Percentiles rank a stretch among this genome's conserved stretches.
phyloP scores from a whole-genome alignment of 2,329 filamentous ascomycete species.

The Coleophoma crateriformis region DNA sequence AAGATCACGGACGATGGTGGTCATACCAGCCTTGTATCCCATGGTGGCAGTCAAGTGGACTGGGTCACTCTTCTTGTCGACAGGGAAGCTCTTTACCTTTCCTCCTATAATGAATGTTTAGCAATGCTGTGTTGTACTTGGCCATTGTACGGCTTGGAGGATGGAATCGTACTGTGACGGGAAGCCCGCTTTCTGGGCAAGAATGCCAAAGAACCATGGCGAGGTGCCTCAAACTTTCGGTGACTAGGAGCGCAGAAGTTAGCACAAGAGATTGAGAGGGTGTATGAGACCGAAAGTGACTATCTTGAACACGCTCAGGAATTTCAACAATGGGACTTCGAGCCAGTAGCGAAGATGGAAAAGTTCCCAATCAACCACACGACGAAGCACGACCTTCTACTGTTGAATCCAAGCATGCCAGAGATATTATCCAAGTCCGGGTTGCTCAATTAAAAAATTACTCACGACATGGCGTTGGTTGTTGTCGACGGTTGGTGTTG shows the following conservation, averaged over 20 bases:
- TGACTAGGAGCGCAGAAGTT: slow-evolving; percentile 3
- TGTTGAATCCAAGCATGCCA: too few species aligned
- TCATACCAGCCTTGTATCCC: slow-evolving; percentile 99
- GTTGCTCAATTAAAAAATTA: too few species aligned
- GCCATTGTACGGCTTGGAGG: background rate
- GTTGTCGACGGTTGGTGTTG: slow-evolving; percentile 2
- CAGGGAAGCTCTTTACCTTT: slow-evolving; percentile 67
- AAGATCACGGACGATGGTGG: slow-evolving; percentile 90
- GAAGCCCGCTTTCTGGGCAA: slow-evolving; percentile 87
- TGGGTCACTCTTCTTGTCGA: slow-evolving; percentile 99
- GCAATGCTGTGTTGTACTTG: too few species aligned
- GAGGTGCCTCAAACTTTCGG: slow-evolving; percentile 56
- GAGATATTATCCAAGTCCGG: too few species aligned
- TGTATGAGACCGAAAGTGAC: background rate
- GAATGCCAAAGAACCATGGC: slow-evolving; percentile 90
- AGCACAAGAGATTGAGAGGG: background rate
- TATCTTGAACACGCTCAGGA: too few species aligned
- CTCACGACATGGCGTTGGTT: slow-evolving; percentile 12
- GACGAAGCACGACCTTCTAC: too few species aligned
- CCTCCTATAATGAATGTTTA: background rate
- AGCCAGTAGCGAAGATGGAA: too few species aligned
- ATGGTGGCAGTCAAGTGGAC: slow-evolving; percentile 97
- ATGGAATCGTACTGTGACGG: slow-evolving; percentile 50
- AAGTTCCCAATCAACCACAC: too few species aligned
- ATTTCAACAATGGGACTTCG: too few species aligned